Conservation (phyloP, 2,329 filamentous ascomycete genomes). For the Microascus cirrosus region DNA sequence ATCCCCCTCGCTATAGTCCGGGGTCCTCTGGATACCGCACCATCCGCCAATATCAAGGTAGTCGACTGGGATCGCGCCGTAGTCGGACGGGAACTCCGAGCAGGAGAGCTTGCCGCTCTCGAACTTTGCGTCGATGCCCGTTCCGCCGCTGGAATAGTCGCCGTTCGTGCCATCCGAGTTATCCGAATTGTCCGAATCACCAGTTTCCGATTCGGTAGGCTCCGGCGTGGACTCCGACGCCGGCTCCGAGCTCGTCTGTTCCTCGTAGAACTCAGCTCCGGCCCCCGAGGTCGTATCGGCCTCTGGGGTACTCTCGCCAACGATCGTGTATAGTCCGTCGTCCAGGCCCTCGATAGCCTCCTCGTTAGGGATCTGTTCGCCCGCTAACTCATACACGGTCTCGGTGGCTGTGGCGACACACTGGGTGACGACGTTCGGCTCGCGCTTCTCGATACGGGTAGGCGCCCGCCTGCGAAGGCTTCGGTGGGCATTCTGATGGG, state of each 20-base stretch:
- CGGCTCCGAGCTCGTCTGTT: constrained; percentile 18
- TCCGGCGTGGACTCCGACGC: constrained; percentile 13
- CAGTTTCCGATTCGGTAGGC: constrained; percentile 9
- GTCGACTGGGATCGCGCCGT: constrained; percentile 61
- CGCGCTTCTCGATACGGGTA: constrained; percentile 35
- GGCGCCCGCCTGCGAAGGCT: constrained; percentile 33
- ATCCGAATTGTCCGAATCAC: background rate
- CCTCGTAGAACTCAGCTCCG: constrained; percentile 41
- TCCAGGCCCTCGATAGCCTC: constrained; percentile 63
- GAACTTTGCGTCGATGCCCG: constrained; percentile 58
- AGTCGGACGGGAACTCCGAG: constrained; percentile 62
- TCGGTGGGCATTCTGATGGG: constrained; percentile 47
- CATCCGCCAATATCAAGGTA: constrained; percentile 66
- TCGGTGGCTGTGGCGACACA: constrained; percentile 50
- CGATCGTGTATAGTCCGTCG: constrained; percentile 57
- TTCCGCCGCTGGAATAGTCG: constrained; percentile 17
- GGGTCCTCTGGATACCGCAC: constrained; percentile 63
- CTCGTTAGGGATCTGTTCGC: constrained; percentile 44
- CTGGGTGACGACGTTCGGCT: constrained; percentile 32
- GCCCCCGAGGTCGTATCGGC: constrained; percentile 25
- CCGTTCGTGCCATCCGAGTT: constrained; percentile 7
- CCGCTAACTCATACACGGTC: constrained; percentile 62
- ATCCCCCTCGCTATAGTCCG: constrained; percentile 35
- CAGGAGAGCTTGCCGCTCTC: constrained; percentile 65
- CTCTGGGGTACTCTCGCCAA: constrained; percentile 46